phyloP scores from a whole-genome alignment of 2,329 filamentous ascomycete species.

The Arthrobotrys sinensis region DNA sequence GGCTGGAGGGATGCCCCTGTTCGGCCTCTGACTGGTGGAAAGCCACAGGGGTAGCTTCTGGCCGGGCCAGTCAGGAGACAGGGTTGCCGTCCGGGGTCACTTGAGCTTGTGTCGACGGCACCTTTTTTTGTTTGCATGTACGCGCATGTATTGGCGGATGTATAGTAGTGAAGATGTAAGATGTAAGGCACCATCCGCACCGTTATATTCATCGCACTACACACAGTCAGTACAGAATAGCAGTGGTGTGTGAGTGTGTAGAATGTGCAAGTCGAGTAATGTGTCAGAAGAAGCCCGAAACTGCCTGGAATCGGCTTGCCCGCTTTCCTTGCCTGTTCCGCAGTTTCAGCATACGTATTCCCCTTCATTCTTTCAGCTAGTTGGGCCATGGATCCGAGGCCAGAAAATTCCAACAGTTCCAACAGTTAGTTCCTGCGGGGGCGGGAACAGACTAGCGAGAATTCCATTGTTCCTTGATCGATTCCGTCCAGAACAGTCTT shows the following conservation, averaged over 20 bases:
- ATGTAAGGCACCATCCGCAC: conserved; percentile 30
- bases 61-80: conserved; percentile 25
- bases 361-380: conserved; percentile 7
- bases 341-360: conserved; percentile 5
- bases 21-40: conserved; percentile 34
- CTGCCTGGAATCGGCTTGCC: background rate
- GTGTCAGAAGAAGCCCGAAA: conserved; percentile 11
- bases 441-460: conserved; percentile 22
- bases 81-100: conserved; percentile 22
- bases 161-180: conserved; percentile 15
- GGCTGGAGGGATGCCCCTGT: conserved; percentile 40
- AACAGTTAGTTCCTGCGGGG: background rate
- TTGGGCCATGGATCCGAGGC: background rate
- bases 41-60: conserved; percentile 35
- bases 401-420: conserved; percentile 9
- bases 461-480: conserved; percentile 16
- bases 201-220: background rate
- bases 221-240: background rate
- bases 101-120: conserved; percentile 33
- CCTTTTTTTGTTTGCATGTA: conserved; percentile 19
- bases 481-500: conserved; percentile 8
- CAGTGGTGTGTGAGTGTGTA: background rate
- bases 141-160: conserved; percentile 18
- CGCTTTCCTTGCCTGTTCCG: background rate
- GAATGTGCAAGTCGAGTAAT: background rate